Conservation (phyloP, 345 rosid species). For the Rhodomyrtus tomentosa region DNA sequence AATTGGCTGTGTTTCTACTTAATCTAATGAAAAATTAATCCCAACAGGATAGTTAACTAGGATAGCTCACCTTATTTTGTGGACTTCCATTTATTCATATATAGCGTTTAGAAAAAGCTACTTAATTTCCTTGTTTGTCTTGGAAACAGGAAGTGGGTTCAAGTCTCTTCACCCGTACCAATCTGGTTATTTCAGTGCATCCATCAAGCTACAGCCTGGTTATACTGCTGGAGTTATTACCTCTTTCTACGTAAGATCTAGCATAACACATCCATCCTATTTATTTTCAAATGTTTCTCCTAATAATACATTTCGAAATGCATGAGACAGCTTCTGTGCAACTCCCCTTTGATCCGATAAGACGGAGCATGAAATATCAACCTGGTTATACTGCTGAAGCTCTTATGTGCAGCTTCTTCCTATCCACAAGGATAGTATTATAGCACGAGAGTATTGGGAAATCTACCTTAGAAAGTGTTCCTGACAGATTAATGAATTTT, state of each 20-base stretch:
- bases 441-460: neutral
- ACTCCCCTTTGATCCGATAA: neutral
- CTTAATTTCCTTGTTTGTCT: neutral
- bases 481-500: neutral
- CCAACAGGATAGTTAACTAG: neutral
- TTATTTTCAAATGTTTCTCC: neutral
- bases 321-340: neutral
- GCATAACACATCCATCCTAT: neutral
- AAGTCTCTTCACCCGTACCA: slow-evolving; percentile 55
- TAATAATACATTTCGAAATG: neutral
- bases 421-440: neutral
- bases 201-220: slow-evolving; percentile 77
- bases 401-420: neutral
- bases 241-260: slow-evolving; percentile 52
- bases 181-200: slow-evolving; percentile 82
- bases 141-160: slow-evolving; percentile 75
- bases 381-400: neutral
- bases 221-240: slow-evolving; percentile 94
- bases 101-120: neutral
- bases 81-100: neutral
- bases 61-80: neutral
- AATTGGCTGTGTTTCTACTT: neutral
- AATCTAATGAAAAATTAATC: neutral
- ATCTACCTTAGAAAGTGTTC: neutral
- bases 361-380: neutral